These are phyloP conservation scores for Agrocybe praecox DNA, from an alignment of 768 basidiomycete species.

Conservation along the genomic window DNA sequence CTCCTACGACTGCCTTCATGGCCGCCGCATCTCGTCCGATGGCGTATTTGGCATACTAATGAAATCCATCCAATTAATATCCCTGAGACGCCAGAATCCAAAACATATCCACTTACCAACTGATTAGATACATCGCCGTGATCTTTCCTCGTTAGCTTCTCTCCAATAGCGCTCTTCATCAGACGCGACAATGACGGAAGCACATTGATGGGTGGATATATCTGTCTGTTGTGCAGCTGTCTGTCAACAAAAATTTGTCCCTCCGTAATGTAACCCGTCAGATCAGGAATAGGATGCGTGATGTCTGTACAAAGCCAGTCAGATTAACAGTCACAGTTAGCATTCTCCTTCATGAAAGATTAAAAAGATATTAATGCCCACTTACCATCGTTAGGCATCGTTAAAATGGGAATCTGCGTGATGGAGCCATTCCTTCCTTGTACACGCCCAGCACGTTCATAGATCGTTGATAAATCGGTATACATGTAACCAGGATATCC, in stretches of 20 bases:
- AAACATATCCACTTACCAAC: constrained; percentile 57
- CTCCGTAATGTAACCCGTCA: constrained; percentile 99
- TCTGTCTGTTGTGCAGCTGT: constrained; percentile 93
- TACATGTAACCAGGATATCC: constrained; percentile 99
- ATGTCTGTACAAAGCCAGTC: constrained; percentile 66
- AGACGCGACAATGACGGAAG: constrained; percentile 97
- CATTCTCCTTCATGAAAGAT: constrained; percentile 12
- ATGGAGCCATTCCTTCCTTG: constrained; percentile 98
- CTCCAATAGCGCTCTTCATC: constrained; percentile 99
- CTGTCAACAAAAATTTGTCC: constrained; percentile 99
- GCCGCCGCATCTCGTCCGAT: constrained; percentile 96
- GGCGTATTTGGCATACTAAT: constrained; percentile 95
- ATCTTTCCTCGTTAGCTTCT: constrained; percentile 95
- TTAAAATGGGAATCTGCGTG: constrained; percentile 99
- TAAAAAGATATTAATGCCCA: constrained; percentile 5
- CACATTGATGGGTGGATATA: constrained; percentile 99
- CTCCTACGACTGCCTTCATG: constrained; percentile 99
- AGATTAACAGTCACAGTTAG: constrained; percentile 2
- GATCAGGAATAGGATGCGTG: constrained; percentile 99
- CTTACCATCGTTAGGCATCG: constrained; percentile 99
- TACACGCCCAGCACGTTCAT: constrained; percentile 98
- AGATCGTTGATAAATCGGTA: constrained; percentile 98
- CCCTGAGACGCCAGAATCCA: constrained; percentile 6
- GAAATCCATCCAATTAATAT: constrained; percentile 4
- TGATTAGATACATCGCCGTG: constrained; percentile 99